These are phyloP conservation scores for Trichoderma citrinoviride DNA, from an alignment of 2,329 filamentous ascomycete species.

Conservation along the genomic window DNA sequence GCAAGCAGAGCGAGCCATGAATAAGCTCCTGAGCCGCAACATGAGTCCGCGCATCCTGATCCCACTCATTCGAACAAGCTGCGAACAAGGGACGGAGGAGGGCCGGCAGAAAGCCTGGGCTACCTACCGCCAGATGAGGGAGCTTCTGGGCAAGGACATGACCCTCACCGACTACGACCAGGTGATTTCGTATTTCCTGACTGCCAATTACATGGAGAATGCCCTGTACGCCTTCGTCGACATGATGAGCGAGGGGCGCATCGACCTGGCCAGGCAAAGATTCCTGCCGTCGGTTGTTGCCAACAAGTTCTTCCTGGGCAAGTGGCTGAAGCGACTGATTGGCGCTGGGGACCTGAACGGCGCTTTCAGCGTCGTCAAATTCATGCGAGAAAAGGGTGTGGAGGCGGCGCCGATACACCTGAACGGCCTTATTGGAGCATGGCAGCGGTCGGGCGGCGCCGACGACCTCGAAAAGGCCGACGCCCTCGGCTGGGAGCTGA, in stretches of 20 bases:
- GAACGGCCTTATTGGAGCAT: constrained; percentile 78
- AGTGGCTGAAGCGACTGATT: constrained; percentile 84
- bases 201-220: constrained; percentile 60
- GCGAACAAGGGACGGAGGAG: constrained; percentile 48
- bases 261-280: constrained; percentile 47
- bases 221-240: constrained; percentile 79
- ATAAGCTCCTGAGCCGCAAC: constrained; percentile 50
- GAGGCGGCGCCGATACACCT: constrained; percentile 70
- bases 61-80: constrained; percentile 67
- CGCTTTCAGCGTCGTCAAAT: constrained; percentile 67
- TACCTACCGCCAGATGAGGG: constrained; percentile 63
- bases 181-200: constrained; percentile 68
- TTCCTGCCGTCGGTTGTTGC: constrained; percentile 49
- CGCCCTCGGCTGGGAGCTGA: constrained; percentile 72
- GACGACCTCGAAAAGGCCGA: constrained; percentile 61
- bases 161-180: constrained; percentile 73
- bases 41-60: constrained; percentile 58
- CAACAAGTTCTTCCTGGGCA: constrained; percentile 82
- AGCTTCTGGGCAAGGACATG: constrained; percentile 58
- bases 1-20: constrained; percentile 56
- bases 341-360: constrained; percentile 68
- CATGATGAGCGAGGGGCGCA: constrained; percentile 70
- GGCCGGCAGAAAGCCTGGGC: constrained; percentile 60
- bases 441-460: constrained; percentile 62
- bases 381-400: constrained; percentile 70